Evolutionary conservation across 2,329 filamentous ascomycete genomes (phyloP), one percentile per base, ranked within the genome.

Genomic region (Verticillium longisporum): DNA sequence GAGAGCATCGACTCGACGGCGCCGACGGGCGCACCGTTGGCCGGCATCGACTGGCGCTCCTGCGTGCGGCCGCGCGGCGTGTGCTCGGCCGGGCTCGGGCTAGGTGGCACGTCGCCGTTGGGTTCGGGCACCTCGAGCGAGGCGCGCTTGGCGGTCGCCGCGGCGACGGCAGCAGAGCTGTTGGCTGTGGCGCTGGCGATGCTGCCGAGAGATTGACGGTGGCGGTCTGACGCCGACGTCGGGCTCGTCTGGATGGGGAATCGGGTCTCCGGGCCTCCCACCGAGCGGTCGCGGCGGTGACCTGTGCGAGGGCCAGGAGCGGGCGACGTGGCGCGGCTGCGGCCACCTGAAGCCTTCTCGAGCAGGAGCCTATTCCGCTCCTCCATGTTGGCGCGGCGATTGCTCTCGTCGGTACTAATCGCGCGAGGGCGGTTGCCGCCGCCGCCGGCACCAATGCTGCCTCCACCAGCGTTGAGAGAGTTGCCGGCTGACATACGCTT

Each of bases 401-500:
- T 96, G 77, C 92, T 96, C 80, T 99, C 95, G 71, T 99, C 92
- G 0, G 92, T 96, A 73, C 91, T 96, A 70, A 97, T 91, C 34
- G 93, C 93, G 56, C 95, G 89, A 31, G 91, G 89, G 53, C 92
- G 87, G 67, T 80, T 83, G 37, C 56, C 56, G 9, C 26, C 54
- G 26, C 6, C 54, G 54, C 26, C 54, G 54, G 26, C 32, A 14
- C 54, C 54, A 21, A 55, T 55, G 65, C 75, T 77, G 57, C 79
- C 78, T n/a, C 13, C 38, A 1, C 80, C 78, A 50, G 78, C 77
- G 55, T 69, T 72, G 34, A 82, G 72, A 1, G 88, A 88, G 13
- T 82, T 86, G 18, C 90, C 80, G 10, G 85, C 85, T 54, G 89
- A 91, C 72, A 92, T 90, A 67, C 95, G 92, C 81, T 99, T 99